Percentiles rank a stretch among this genome's conserved stretches.
Conservation (phyloP, 257 asterid genomes). For the Scutellaria barbata region DNA sequence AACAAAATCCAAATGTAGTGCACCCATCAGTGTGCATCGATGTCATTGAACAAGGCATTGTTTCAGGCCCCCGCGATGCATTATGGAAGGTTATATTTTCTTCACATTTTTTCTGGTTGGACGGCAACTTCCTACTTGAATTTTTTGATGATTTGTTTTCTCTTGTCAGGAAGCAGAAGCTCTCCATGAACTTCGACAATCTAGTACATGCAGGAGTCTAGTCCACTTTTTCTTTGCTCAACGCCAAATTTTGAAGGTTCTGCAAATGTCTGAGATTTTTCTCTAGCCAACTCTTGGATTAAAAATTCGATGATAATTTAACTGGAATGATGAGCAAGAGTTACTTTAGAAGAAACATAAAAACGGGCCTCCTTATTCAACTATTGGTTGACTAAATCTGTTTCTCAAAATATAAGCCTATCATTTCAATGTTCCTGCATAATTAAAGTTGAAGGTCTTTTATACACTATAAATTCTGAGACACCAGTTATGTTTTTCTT, state of each 20-base stretch:
- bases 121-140: constrained; percentile 5
- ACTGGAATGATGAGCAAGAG: background rate
- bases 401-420: constrained; percentile 13
- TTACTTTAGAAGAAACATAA: background rate
- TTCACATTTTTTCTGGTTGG: constrained; percentile 15
- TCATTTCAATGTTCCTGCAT: constrained; percentile 5
- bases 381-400: constrained; percentile 8
- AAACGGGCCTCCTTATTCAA: background rate
- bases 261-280: constrained; percentile 27
- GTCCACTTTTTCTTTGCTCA: constrained; percentile 64
- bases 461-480: background rate
- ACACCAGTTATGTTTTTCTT: background rate
- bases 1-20: constrained; percentile 46
- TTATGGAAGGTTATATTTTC: constrained; percentile 49
- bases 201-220: constrained; percentile 61
- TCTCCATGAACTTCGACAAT: constrained; percentile 58
- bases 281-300: constrained; percentile 22
- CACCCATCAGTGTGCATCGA: constrained; percentile 58
- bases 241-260: constrained; percentile 57
- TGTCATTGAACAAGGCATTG: constrained; percentile 60
- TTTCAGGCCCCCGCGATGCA: constrained; percentile 52
- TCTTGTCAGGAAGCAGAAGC: constrained; percentile 58
- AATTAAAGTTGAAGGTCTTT: background rate
- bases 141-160: constrained; percentile 27
- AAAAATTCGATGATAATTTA: constrained; percentile 14